phyloP scores from a whole-genome alignment of 2,329 filamentous ascomycete genomes.

The Domatiomyces globalis region DNA sequence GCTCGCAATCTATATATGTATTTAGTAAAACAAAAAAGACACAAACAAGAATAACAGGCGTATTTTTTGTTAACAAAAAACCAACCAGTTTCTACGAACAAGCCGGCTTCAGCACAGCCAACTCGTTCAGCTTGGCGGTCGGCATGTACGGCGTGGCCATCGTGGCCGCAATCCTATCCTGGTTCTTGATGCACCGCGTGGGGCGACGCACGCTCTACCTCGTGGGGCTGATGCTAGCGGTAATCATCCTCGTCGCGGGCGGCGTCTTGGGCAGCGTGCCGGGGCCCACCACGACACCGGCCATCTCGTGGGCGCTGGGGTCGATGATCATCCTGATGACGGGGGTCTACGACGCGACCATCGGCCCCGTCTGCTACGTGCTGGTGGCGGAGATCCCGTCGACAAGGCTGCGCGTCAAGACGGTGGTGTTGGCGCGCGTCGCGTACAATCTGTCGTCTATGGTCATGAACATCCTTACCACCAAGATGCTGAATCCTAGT shows the following conservation, averaged over 20 bases:
- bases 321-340: slow-evolving; percentile 37
- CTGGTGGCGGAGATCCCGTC: slow-evolving; percentile 41
- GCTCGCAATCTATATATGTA: too few species aligned
- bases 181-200: slow-evolving; percentile 22
- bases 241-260: slow-evolving; percentile 21
- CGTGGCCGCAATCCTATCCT: slow-evolving; percentile 21
- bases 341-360: slow-evolving; percentile 40
- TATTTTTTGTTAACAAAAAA: neutral
- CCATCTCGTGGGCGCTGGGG: slow-evolving; percentile 24
- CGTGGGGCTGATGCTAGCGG: slow-evolving; percentile 21
- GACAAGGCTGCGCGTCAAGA: slow-evolving; percentile 39
- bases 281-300: slow-evolving; percentile 22
- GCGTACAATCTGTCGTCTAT: slow-evolving; percentile 38
- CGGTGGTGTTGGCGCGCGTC: slow-evolving; percentile 37
- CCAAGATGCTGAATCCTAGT: slow-evolving; percentile 22
- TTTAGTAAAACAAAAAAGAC: too few species aligned
- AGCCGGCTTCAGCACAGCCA: slow-evolving; percentile 28
- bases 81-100: slow-evolving; percentile 22
- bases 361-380: slow-evolving; percentile 41
- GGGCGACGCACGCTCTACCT: slow-evolving; percentile 26
- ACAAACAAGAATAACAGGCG: too few species aligned
- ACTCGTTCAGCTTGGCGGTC: slow-evolving; percentile 20
- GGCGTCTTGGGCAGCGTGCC: slow-evolving; percentile 24
- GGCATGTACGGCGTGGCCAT: slow-evolving; percentile 28
- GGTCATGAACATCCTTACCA: slow-evolving; percentile 26